Percentiles rank a stretch among this genome's conserved stretches.
These are phyloP conservation scores for Aspergillus pseudotamarii DNA, from an alignment of 2,329 filamentous ascomycete genomes.

Conservation along the genomic window DNA sequence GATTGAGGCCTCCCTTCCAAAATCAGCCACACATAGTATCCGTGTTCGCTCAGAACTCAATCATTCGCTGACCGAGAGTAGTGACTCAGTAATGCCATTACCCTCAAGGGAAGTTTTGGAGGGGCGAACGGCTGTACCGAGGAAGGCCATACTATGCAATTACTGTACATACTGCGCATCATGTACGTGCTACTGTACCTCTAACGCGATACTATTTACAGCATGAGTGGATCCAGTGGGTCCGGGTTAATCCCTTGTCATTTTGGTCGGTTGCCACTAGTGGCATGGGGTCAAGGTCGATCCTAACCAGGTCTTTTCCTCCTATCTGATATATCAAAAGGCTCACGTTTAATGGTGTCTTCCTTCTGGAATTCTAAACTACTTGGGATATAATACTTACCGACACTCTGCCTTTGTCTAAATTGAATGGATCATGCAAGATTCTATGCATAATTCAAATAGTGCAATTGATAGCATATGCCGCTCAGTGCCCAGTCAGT, in stretches of 20 bases:
- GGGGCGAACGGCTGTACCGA: constrained; percentile 9
- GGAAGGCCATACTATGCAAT: constrained; percentile 17
- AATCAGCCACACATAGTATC: constrained; percentile 20
- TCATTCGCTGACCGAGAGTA: constrained; percentile 17
- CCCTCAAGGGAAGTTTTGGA: constrained; percentile 10
- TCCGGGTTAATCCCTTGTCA: neutral
- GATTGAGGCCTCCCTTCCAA: constrained; percentile 14
- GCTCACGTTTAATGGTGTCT: neutral
- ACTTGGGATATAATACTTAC: neutral
- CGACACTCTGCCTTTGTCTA: neutral
- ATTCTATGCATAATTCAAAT: constrained; percentile 16
- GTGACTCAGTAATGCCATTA: constrained; percentile 11
- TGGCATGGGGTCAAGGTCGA: constrained; percentile 4
- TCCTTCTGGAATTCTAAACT: constrained; percentile 1
- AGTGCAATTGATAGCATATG: constrained; percentile 15
- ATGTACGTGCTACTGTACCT: neutral
- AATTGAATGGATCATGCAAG: constrained; percentile 10
- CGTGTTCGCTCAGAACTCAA: constrained; percentile 11
- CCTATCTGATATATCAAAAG: constrained; percentile 18
- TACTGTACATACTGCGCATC: constrained; percentile 11
- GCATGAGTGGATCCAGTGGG: neutral
- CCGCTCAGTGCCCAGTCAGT: neutral
- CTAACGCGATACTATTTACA: neutral
- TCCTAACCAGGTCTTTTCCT: neutral
- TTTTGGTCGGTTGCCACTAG: constrained; percentile 8